phyloP scores from a whole-genome alignment of 768 basidiomycete species.

The Calocera viscosa region DNA sequence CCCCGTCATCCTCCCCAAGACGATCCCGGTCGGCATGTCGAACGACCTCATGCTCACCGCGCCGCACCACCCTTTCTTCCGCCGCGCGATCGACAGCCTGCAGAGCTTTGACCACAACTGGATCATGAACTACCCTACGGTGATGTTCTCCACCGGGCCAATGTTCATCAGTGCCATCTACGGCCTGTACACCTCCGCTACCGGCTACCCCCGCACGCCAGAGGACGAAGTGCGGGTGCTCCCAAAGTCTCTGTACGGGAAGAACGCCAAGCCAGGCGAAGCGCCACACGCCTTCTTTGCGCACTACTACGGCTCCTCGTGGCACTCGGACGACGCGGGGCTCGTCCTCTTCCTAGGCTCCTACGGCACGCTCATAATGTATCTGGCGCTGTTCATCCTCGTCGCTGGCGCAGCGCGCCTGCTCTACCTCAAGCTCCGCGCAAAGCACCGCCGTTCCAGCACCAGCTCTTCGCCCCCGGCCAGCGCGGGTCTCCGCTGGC shows the following conservation, averaged over 20 bases:
- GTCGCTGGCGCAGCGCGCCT: constrained; percentile 51
- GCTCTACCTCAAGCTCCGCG: constrained; percentile 37
- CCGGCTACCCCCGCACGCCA: constrained; percentile 39
- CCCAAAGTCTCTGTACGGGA: constrained; percentile 95
- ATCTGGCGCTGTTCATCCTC: constrained; percentile 61
- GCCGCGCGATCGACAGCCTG: constrained; percentile 85
- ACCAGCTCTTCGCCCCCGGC: constrained; percentile 15
- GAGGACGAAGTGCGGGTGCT: constrained; percentile 66
- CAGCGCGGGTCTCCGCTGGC: constrained; percentile 36
- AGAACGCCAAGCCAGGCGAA: constrained; percentile 73
- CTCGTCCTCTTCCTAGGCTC: constrained; percentile 85
- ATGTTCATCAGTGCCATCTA: constrained; percentile 98
- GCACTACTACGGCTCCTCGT: constrained; percentile 97
- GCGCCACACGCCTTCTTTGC: constrained; percentile 87
- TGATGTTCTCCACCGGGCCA: constrained; percentile 99
- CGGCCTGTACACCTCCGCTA: constrained; percentile 65
- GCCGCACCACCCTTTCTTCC: constrained; percentile 75
- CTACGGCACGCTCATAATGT: constrained; percentile 84
- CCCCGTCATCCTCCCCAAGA: constrained; percentile 83
- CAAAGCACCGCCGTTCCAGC: constrained; percentile 44
- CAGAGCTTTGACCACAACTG: constrained; percentile 85
- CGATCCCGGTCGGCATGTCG: constrained; percentile 91
- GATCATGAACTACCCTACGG: constrained; percentile 94
- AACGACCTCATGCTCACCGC: constrained; percentile 95
- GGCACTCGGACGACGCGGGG: constrained; percentile 97